Percentiles rank a stretch among this genome's conserved stretches.
phyloP scores from a whole-genome alignment of 148 eudicot species.

The Tetragonia tetragonoides region DNA sequence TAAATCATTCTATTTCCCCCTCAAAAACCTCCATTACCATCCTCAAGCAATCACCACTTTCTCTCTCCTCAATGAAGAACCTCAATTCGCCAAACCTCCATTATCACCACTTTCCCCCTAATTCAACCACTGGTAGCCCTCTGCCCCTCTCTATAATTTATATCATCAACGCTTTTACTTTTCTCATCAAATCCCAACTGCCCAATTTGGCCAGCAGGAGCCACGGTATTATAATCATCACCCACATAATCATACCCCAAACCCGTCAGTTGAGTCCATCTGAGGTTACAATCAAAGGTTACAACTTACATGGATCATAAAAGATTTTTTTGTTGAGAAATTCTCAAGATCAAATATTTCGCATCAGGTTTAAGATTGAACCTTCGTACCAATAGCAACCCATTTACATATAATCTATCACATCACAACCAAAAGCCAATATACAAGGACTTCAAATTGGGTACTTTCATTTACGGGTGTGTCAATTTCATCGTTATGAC shows the following conservation, averaged over 20 bases:
- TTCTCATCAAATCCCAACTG: too few species aligned
- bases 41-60: too few species aligned
- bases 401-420: background rate
- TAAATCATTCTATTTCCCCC: too few species aligned
- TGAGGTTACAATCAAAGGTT: background rate
- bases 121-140: too few species aligned
- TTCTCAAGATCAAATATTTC: background rate
- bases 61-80: too few species aligned
- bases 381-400: background rate
- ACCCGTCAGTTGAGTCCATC: background rate
- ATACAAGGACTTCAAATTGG: background rate
- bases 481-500: background rate
- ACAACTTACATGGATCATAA: background rate
- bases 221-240: background rate
- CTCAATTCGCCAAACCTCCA: too few species aligned
- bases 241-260: conserved; percentile 5
- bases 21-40: too few species aligned
- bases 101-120: too few species aligned
- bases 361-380: background rate
- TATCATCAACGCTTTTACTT: too few species aligned
- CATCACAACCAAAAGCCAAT: background rate
- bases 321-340: background rate
- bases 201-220: too few species aligned
- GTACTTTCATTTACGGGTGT: too few species aligned
- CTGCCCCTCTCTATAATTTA: too few species aligned